Evolutionary conservation across 2,329 filamentous ascomycete species (phyloP).

Genomic region (Aspergillus sp.): DNA sequence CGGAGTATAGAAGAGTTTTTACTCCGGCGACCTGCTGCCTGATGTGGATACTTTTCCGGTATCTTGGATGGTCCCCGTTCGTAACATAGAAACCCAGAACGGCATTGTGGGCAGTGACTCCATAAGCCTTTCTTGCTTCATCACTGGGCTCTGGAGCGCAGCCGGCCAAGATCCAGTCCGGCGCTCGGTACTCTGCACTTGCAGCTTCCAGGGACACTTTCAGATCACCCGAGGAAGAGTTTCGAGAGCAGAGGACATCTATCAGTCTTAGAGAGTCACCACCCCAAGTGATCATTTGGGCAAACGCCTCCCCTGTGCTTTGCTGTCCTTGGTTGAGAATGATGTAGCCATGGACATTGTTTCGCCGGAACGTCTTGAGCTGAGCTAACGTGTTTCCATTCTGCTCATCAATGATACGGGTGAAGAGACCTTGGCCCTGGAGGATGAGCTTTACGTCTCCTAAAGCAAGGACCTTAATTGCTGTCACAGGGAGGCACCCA

Average conservation of each 20-base stretch:
- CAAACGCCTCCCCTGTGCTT: conserved; percentile 10
- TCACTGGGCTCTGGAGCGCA: conserved; percentile 35
- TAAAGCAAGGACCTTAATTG: conserved; percentile 33
- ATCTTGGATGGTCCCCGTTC: conserved; percentile 14
- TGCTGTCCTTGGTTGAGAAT: conserved; percentile 20
- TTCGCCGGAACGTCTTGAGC: conserved; percentile 34
- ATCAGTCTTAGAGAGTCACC: conserved; percentile 55
- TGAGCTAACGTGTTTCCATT: conserved; percentile 29
- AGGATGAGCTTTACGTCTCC: conserved; percentile 30
- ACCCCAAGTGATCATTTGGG: conserved; percentile 65
- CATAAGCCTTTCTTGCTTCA: conserved; percentile 46
- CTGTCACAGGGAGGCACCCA: conserved; percentile 44
- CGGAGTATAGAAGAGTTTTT: conserved; percentile 84
- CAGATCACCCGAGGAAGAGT: conserved; percentile 23
- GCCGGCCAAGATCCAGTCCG: conserved; percentile 78
- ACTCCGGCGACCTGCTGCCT: conserved; percentile 52
- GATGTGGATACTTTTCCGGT: conserved; percentile 26
- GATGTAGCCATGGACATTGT: conserved; percentile 40
- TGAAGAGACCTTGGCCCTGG: conserved; percentile 39
- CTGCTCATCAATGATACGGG: conserved; percentile 32
- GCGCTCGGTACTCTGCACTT: conserved; percentile 48
- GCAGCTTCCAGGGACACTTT: conserved; percentile 23
- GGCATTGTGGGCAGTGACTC: conserved; percentile 87
- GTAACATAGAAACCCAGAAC: conserved; percentile 54
- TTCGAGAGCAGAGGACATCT: conserved; percentile 23